phyloP scores from a whole-genome alignment of 805 yeast species.

The Metschnikowia gruessii region DNA sequence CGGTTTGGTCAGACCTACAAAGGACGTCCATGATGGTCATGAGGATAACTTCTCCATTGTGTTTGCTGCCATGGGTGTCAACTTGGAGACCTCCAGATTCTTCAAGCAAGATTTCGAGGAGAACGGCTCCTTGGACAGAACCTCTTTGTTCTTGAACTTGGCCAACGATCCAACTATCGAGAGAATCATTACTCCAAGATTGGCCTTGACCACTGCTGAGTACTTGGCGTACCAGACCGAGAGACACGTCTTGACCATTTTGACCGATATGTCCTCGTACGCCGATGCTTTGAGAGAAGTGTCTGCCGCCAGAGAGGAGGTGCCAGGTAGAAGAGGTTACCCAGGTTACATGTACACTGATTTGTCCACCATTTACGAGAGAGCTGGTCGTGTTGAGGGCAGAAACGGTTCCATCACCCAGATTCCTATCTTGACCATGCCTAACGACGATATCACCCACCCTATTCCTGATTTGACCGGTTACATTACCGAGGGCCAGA shows the following conservation, averaged over 20 bases:
- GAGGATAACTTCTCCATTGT: conserved; percentile 99
- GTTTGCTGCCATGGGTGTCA: conserved; percentile 99
- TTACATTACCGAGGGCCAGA: conserved; percentile 98
- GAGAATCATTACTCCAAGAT: conserved; percentile 98
- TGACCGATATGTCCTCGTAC: conserved; percentile 99
- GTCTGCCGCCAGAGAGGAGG: conserved; percentile 99
- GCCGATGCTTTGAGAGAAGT: conserved; percentile 99
- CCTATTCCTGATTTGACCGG: conserved; percentile 99
- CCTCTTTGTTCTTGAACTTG: conserved; percentile 91
- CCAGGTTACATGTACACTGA: conserved; percentile 99
- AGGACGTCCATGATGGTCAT: conserved; percentile 99
- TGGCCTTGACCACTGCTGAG: conserved; percentile 98
- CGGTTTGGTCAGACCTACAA: conserved; percentile 97
- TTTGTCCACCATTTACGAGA: conserved; percentile 97
- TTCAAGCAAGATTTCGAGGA: conserved; percentile 99
- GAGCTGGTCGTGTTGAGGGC: conserved; percentile 99
- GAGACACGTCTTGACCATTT: conserved; percentile 95
- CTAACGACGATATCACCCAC: conserved; percentile 99
- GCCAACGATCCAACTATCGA: conserved; percentile 99
- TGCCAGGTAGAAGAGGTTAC: conserved; percentile 99
- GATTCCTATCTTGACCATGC: conserved; percentile 98
- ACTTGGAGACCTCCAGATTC: conserved; percentile 96
- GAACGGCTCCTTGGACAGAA: conserved; percentile 97
- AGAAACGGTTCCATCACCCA: conserved; percentile 99
- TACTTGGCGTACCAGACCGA: conserved; percentile 98